phyloP scores from a whole-genome alignment of 768 basidiomycete species.

The Crepidotus variabilis region DNA sequence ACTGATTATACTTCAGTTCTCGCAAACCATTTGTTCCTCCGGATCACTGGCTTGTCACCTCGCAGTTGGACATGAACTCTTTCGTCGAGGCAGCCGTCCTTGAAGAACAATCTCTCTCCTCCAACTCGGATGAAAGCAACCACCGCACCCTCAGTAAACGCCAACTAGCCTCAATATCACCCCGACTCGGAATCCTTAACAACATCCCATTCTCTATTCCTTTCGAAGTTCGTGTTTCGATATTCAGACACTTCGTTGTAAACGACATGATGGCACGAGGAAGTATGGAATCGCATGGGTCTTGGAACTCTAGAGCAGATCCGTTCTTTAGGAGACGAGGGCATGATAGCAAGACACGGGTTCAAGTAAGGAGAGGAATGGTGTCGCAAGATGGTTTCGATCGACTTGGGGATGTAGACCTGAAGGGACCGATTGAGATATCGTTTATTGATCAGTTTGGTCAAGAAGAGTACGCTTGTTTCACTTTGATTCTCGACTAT shows the following conservation, averaged over 20 bases:
- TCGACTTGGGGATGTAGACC: slow-evolving; percentile 66
- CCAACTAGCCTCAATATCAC: slow-evolving; percentile 71
- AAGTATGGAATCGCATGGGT: slow-evolving; percentile 5
- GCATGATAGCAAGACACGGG: slow-evolving; percentile 26
- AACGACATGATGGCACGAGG: slow-evolving; percentile 44
- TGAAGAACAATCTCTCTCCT: slow-evolving; percentile 19
- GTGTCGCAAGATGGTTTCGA: slow-evolving; percentile 94
- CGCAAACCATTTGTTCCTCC: slow-evolving; percentile 76
- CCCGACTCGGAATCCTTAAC: slow-evolving; percentile 86
- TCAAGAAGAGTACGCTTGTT: slow-evolving; percentile 60
- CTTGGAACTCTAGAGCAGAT: slow-evolving; percentile 15
- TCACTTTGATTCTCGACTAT: not conserved
- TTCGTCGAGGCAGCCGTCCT: slow-evolving; percentile 90
- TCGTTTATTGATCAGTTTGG: slow-evolving; percentile 92
- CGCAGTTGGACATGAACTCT: slow-evolving; percentile 39
- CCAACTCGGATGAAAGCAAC: slow-evolving; percentile 3
- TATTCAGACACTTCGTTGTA: slow-evolving; percentile 81
- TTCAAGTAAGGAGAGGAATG: slow-evolving; percentile 64
- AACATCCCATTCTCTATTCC: slow-evolving; percentile 96
- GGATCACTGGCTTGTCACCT: slow-evolving; percentile 78
- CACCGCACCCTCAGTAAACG: slow-evolving; percentile 50
- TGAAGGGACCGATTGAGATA: slow-evolving; percentile 85
- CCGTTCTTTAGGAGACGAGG: slow-evolving; percentile 13
- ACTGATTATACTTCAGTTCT: slow-evolving; percentile 47
- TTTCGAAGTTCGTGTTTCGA: slow-evolving; percentile 85